Evolutionary conservation across 805 yeast species (phyloP).

Genomic region (Myxozyma melibiosi): DNA sequence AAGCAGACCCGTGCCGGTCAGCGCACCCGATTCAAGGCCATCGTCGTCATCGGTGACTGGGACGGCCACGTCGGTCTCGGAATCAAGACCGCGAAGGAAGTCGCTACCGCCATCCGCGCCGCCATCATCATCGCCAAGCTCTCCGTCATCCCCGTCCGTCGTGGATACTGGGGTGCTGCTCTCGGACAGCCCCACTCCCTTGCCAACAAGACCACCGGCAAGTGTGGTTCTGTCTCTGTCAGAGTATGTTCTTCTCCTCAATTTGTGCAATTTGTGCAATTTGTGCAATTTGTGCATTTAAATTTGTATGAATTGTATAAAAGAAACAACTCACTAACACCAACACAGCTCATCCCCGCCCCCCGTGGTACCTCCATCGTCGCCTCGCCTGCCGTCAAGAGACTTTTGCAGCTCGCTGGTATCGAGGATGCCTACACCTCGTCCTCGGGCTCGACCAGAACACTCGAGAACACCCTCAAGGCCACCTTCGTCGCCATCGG

Average conservation of each 20-base stretch:
- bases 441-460: conserved; percentile 99
- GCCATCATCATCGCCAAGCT: conserved; percentile 99
- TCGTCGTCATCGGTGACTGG: conserved; percentile 98
- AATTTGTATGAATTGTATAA: too few species aligned
- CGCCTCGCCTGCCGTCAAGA: conserved; percentile 99
- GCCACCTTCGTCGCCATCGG: conserved; percentile 98
- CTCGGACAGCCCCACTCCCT: conserved; percentile 99
- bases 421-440: conserved; percentile 99
- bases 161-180: conserved; percentile 99
- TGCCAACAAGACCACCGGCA: conserved; percentile 97
- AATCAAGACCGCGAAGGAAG: conserved; percentile 99
- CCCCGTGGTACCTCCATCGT: conserved; percentile 99
- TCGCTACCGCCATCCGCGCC: conserved; percentile 99
- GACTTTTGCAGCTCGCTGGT: conserved; percentile 99
- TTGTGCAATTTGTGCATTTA: background rate
- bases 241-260: conserved; percentile 49
- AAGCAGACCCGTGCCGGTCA: conserved; percentile 99
- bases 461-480: conserved; percentile 99
- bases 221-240: conserved; percentile 99
- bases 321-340: background rate
- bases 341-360: conserved; percentile 80
- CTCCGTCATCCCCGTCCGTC: conserved; percentile 98
- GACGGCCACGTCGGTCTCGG: conserved; percentile 99
- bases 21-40: conserved; percentile 99
- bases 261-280: background rate